Evolutionary conservation across 176 grass and related monocot genomes (phyloP).

Genomic region (Lolium rigidum): DNA sequence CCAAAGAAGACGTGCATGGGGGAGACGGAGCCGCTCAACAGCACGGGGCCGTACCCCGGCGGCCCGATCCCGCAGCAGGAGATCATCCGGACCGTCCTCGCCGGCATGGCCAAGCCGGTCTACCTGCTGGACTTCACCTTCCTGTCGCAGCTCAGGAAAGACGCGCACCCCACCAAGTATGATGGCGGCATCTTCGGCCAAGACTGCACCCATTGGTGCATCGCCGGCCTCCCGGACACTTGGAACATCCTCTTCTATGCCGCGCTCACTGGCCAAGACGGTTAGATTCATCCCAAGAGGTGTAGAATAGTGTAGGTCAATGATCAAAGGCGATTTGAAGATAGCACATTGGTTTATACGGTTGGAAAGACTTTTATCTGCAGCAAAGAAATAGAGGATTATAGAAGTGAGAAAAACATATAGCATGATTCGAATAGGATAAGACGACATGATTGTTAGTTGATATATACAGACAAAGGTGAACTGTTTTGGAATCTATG

Average conservation of each 20-base stretch:
- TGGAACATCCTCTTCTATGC: conserved; percentile 87
- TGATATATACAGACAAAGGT: no score
- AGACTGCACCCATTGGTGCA: conserved; percentile 94
- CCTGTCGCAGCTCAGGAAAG: conserved; percentile 79
- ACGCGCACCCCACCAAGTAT: conserved; percentile 86
- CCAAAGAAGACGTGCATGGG: conserved; percentile 58
- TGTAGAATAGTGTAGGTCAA: not conserved
- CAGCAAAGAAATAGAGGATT: no score
- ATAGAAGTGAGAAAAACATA: no score
- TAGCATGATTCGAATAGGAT: no score
- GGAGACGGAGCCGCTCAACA: conserved; percentile 63
- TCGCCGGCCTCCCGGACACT: conserved; percentile 74
- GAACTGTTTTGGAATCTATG: no score
- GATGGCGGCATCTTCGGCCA: conserved; percentile 58
- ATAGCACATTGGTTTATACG: not conserved
- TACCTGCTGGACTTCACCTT: conserved; percentile 76
- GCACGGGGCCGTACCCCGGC: conserved; percentile 54
- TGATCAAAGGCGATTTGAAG: conserved; percentile 4
- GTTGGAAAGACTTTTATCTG: no score
- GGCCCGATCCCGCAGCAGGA: conserved; percentile 60
- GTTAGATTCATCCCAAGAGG: not conserved
- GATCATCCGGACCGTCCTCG: conserved; percentile 54
- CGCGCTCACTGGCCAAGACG: conserved; percentile 57
- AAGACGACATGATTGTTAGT: no score
- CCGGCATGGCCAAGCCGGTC: conserved; percentile 65